phyloP scores from a whole-genome alignment of 2,329 filamentous ascomycete species.

The Thielaviopsis euricoi region DNA sequence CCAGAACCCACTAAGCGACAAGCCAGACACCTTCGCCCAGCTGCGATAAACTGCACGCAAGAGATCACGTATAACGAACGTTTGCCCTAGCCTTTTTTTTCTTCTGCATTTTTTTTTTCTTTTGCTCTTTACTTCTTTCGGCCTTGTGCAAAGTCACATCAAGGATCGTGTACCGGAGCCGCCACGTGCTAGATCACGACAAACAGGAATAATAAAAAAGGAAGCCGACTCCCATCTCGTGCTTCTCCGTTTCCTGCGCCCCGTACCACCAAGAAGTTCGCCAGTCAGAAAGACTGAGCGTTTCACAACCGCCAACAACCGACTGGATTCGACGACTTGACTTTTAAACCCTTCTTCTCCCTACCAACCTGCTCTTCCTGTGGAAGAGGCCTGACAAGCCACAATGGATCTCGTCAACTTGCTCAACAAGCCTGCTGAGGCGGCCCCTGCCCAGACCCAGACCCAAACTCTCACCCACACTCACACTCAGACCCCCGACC shows the following conservation, averaged over 20 bases:
- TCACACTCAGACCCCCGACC: conserved; percentile 5
- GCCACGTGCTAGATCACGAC: background rate
- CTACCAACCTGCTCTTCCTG: background rate
- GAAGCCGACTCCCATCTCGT: background rate
- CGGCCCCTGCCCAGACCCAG: background rate
- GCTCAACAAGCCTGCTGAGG: conserved; percentile 9
- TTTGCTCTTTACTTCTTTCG: background rate
- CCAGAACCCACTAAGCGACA: background rate
- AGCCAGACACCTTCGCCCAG: background rate
- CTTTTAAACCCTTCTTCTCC: background rate
- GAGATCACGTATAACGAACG: background rate
- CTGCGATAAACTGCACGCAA: background rate
- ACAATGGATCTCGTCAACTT: conserved; percentile 11
- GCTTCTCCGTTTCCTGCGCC: background rate
- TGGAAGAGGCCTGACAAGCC: conserved; percentile 2
- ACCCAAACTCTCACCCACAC: conserved; percentile 1
- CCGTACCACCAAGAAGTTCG: background rate
- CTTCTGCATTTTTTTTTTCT: background rate
- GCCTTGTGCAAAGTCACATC: background rate
- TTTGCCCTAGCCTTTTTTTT: background rate
- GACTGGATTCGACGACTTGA: background rate
- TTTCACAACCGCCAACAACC: background rate
- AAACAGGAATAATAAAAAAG: background rate
- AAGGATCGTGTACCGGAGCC: background rate
- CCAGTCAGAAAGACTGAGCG: background rate